Evolutionary conservation across 176 grass and related monocot genomes (phyloP), one percentile per base, ranked within the genome.

Genomic region (Hyparrhenia diplandra): DNA sequence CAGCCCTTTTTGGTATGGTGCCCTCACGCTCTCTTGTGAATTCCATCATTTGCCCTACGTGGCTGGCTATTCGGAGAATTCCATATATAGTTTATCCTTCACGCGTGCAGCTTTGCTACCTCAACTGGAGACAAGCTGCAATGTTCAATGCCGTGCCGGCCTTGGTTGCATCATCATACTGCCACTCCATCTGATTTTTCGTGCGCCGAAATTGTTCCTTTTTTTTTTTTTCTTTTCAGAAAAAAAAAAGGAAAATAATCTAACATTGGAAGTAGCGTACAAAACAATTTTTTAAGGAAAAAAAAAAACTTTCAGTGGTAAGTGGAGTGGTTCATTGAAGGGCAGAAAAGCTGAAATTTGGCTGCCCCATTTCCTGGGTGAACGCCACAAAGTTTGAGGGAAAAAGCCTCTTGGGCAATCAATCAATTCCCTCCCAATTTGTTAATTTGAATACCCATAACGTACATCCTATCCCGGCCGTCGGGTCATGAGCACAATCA

Each of bases 61-160:
- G 25, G 17, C 59, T 36, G n/a, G n/a, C n/a, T n/a, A 32, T 9
- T 34, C 6, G 39, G 18, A 20, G 51, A 35, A 32, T 42, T 42
- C 31, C 10, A n/a, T n/a, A n/a, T n/a, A n/a, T 74, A 35, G 69
- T 75, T 46, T 84, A 62, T 47, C 1, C 9, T 36, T 43, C 71
- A 81, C 29, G 78, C 85, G 71, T 69, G 64, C 71, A 36, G 20
- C 85, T 45, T 29, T 81, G 78, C n/a, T 20, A 21, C 14, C 28
- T 2, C 11, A 37, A 35, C 21, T 71, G 66, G 10, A 30, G 83
- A 40, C 83, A 85, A 64, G 55, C 36, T 8, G 13, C 69, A 71
- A 64, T 42, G 59, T 40, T 69, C 64, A 64, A 39, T 43, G 84
- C 24, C 69, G 20, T 25, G 76, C 42, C 24, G 25, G 20, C 47